Conservation (phyloP, 2,329 filamentous ascomycete species). For the Penicillium sp. region DNA sequence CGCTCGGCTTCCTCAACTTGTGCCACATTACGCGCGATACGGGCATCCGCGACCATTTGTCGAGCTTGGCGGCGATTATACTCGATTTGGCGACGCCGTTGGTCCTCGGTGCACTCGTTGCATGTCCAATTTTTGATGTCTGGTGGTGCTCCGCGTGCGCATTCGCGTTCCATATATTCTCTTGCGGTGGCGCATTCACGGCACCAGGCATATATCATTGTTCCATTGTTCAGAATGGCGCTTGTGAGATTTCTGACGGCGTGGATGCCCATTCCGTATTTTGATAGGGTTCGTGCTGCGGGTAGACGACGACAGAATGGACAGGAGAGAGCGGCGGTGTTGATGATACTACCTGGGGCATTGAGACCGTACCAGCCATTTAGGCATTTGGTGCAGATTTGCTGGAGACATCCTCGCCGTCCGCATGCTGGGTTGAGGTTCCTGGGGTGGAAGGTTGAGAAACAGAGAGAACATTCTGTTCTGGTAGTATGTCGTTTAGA, state of each 20-base stretch:
- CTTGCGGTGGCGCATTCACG: slow-evolving; percentile 40
- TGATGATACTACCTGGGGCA: too few relatives aligned
- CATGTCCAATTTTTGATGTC: too few relatives aligned
- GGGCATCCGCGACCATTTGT: too few relatives aligned
- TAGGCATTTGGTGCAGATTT: slow-evolving; percentile 41
- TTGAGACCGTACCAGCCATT: slow-evolving; percentile 26
- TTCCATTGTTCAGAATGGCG: slow-evolving; percentile 25
- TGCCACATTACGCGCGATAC: too few relatives aligned
- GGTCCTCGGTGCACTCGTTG: too few relatives aligned
- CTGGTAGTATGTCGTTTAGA: too few relatives aligned
- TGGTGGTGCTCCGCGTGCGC: slow-evolving; percentile 39
- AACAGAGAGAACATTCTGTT: slow-evolving; percentile 37
- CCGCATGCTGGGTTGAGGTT: slow-evolving; percentile 44
- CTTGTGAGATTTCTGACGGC: too few relatives aligned
- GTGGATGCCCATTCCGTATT: too few relatives aligned
- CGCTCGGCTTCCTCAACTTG: too few relatives aligned
- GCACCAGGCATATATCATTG: slow-evolving; percentile 50
- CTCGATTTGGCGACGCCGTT: too few relatives aligned
- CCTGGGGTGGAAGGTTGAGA: slow-evolving; percentile 34
- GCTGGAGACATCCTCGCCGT: slow-evolving; percentile 42
- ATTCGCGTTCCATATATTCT: slow-evolving; percentile 42
- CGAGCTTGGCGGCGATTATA: too few relatives aligned
- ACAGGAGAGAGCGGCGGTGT: not conserved
- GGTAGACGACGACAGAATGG: slow-evolving; percentile 1
- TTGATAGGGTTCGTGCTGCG: not conserved